Base-by-base conservation (phyloP, 2,329 filamentous ascomycete species). In the Exophiala mesophila region DNA sequence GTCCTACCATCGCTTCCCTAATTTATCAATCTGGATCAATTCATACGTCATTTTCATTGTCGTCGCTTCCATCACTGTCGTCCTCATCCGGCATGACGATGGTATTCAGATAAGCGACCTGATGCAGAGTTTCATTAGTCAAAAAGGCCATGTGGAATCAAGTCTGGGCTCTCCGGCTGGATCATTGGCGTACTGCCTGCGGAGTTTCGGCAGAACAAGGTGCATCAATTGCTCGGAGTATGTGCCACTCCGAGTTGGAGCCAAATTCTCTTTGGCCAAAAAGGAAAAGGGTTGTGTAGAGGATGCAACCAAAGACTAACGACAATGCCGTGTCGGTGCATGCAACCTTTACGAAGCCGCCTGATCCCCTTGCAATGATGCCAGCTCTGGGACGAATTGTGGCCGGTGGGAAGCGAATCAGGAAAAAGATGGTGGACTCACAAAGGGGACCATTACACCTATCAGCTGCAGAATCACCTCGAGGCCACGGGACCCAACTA, bases 391-490 rank as follows among this genome's bases (percentile, higher is more conserved):
- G 23, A 26, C 23, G 23, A 47, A 46, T 40, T 36, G 45, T 42
- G 36, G 23, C 34, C 29, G 48, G 49, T 47, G 45, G 45, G 30
- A 41, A 30, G 32, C 44, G 52, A 52, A 48, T 45, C 42, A 43
- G 53, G 39, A 46, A 39, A 50, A 50, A 37, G 44, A 51, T 40
- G 30, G 49, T 51, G 35, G 46, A 77, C 85, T 83, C 69, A 94
- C 88, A 68, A 90, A 94, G 30, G 82, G 82, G 49, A 80, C 78
- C 75, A 95, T 77, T 38, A 78, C 73, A 21, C 71, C 69, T 52
- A 95, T 68, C 16, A 88, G 65, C 28, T 76, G 71, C 38, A 73
- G 70, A 39, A 95, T 72, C 57, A 76, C 77, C 20, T 80, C 74
- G 63, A 88, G 74, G 12, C 77, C 79, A 56, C 78, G 69, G 34